Percentiles rank a stretch among this genome's conserved stretches.
Evolutionary conservation across 2,329 filamentous ascomycete genomes (phyloP).

Genomic region (Cytospora piceae): DNA sequence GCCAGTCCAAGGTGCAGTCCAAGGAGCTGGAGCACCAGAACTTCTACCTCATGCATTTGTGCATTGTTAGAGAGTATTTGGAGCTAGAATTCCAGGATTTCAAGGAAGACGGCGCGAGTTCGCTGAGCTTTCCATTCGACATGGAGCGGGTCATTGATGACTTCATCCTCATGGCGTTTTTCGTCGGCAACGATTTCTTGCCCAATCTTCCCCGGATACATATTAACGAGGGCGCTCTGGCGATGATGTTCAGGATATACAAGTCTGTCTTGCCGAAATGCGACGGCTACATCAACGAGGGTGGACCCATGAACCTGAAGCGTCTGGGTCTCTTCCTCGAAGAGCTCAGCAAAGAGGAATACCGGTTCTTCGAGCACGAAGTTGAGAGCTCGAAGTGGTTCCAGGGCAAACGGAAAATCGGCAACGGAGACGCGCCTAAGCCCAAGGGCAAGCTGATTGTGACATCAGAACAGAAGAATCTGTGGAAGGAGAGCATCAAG

Average conservation of each 20-base stretch:
- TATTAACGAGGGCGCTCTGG: constrained; percentile 96
- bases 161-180: constrained; percentile 99
- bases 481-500: constrained; percentile 81
- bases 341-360: constrained; percentile 86
- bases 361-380: constrained; percentile 90
- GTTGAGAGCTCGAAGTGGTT: constrained; percentile 90
- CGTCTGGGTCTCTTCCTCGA: constrained; percentile 78
- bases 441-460: constrained; percentile 69
- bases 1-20: constrained; percentile 82
- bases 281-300: constrained; percentile 95
- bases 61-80: constrained; percentile 95
- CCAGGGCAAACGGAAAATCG: constrained; percentile 78
- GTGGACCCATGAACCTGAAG: constrained; percentile 86
- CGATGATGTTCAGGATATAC: constrained; percentile 97
- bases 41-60: constrained; percentile 96
- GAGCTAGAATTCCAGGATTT: constrained; percentile 97
- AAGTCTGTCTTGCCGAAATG: constrained; percentile 85
- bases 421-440: constrained; percentile 63
- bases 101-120: constrained; percentile 64
- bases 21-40: constrained; percentile 99
- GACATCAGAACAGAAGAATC: constrained; percentile 76
- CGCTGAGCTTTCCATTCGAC: constrained; percentile 78
- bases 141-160: constrained; percentile 98
- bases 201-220: constrained; percentile 94
- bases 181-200: constrained; percentile 98